Evolutionary conservation across 805 yeast genomes (phyloP).

Genomic region (Pichia membranifaciens): DNA sequence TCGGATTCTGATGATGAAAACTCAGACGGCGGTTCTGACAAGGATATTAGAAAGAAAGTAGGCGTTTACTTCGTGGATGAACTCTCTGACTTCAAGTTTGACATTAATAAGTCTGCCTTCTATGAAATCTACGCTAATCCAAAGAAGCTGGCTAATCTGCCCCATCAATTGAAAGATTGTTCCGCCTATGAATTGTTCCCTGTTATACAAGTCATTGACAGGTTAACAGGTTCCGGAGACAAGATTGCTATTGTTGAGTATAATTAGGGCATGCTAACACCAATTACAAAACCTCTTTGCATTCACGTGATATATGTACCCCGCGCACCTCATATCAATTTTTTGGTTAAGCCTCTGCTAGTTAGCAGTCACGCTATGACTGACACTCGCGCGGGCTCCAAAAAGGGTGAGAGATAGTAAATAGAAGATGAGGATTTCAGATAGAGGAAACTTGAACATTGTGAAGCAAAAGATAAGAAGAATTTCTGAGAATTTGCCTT

Average conservation of each 20-base stretch:
- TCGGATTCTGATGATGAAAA: slow-evolving; percentile 33
- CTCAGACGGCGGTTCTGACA: background rate
- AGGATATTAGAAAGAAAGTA: too few relatives aligned
- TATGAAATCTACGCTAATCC: slow-evolving; percentile 21
- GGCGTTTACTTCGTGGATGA: slow-evolving; percentile 33
- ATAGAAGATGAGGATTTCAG: too few relatives aligned
- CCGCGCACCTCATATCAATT: slow-evolving; percentile 12
- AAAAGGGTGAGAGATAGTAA: too few relatives aligned
- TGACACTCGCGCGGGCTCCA: background rate
- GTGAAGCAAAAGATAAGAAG: too few relatives aligned
- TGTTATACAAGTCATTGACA: slow-evolving; percentile 16
- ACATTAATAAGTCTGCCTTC: slow-evolving; percentile 8
- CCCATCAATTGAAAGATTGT: too few relatives aligned
- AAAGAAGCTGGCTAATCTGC: background rate
- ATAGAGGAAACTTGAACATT: too few relatives aligned
- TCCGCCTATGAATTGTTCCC: slow-evolving; percentile 15
- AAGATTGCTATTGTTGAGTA: slow-evolving; percentile 14
- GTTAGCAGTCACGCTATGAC: background rate
- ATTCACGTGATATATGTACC: background rate
- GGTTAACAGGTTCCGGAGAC: background rate
- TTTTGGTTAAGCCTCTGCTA: background rate
- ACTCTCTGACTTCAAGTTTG: slow-evolving; percentile 34
- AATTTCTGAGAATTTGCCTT: background rate
- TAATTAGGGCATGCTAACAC: background rate
- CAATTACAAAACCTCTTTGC: background rate